A percentile compares a stretch with the other conserved stretches of the same genome.
phyloP scores from a whole-genome alignment of 805 yeast genomes.

The Kazachstania martiniae region DNA sequence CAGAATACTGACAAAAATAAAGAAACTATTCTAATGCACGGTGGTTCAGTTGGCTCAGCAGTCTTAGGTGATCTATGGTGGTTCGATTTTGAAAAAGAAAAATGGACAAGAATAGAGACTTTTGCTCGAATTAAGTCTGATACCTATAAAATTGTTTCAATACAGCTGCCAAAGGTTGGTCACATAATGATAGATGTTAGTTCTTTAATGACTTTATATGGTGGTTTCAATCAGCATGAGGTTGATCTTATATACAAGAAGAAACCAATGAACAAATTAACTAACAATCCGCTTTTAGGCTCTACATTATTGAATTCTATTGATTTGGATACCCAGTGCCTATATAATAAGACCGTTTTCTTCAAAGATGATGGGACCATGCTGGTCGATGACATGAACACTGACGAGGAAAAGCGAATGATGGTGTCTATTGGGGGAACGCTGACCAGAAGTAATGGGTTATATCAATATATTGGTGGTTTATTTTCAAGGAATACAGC shows the following conservation, averaged over 20 bases:
- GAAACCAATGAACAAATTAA: neutral
- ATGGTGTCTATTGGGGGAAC: conserved; percentile 3
- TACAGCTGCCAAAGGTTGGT: conserved; percentile 10
- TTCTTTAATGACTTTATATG: conserved; percentile 15
- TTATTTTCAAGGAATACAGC: conserved; percentile 9
- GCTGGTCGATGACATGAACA: neutral
- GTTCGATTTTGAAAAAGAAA: conserved; percentile 34
- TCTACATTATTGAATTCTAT: conserved; percentile 9
- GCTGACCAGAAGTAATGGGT: conserved; percentile 7
- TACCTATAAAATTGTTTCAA: no score
- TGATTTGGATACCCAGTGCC: conserved; percentile 10
- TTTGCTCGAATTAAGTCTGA: conserved; percentile 3
- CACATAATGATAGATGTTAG: conserved; percentile 19
- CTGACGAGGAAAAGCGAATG: neutral
- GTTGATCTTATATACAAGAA: conserved; percentile 11
- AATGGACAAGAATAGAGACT: conserved; percentile 27
- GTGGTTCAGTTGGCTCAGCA: conserved; percentile 28
- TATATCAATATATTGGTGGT: conserved; percentile 20
- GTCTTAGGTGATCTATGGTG: conserved; percentile 41
- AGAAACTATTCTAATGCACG: conserved; percentile 25
- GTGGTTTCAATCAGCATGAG: conserved; percentile 24
- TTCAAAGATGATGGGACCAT: neutral
- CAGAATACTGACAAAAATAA: neutral
- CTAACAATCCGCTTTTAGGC: conserved; percentile 6
- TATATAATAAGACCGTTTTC: conserved; percentile 1